Base-by-base conservation (phyloP, 768 basidiomycete species). In the Leccinum disarticulatum region DNA sequence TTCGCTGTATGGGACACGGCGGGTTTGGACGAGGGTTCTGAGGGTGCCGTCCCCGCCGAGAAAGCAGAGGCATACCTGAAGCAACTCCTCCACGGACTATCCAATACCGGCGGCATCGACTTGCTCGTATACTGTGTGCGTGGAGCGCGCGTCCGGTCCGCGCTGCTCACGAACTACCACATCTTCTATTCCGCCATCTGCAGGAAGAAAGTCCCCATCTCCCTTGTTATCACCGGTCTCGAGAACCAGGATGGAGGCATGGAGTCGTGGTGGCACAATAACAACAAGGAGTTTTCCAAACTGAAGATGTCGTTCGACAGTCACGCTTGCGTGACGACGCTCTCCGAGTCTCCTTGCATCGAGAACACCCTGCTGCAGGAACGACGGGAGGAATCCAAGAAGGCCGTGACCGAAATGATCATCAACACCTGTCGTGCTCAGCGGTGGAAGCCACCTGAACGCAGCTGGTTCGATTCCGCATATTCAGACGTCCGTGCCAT, bases 51-150 rank as follows among this genome's bases (percentile, higher is more conserved):
- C 30, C 63, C 71, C 4, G 66, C 75, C 1, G 68, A 73, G 30
- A 68, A 66, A 31, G 76, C 73, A n/a, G 64, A 72, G 36, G 56
- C 43, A 7, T 68, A 73, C 25, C 65, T 77, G 56, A 73, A 70
- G 50, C 61, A 62, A 3, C 75, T 82, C 31, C 66, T 82, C 43
- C 69, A 68, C 14, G 70, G 64, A 9, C 68, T 81, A 15, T 61
- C 59, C 30, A 72, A 66, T 38, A 73, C 75, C 33, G 68, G 66
- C 10, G 77, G 79, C 17, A 61, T 81, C 55, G 73, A 69, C 66
- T 70, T 81, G 36, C 75, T 81, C 38, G 61, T 80, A 7, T 80
- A 73, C 63, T 74, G 74, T 48, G 74, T 79, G 62, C 74, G 75
- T 6, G 77, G 73, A n/a, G 73, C 79, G 14, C 68, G 77, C 58